Percentiles rank a stretch among this genome's conserved stretches.
Conservation (phyloP, 352 stramenopile species). For the Globisporangium radiosum region DNA sequence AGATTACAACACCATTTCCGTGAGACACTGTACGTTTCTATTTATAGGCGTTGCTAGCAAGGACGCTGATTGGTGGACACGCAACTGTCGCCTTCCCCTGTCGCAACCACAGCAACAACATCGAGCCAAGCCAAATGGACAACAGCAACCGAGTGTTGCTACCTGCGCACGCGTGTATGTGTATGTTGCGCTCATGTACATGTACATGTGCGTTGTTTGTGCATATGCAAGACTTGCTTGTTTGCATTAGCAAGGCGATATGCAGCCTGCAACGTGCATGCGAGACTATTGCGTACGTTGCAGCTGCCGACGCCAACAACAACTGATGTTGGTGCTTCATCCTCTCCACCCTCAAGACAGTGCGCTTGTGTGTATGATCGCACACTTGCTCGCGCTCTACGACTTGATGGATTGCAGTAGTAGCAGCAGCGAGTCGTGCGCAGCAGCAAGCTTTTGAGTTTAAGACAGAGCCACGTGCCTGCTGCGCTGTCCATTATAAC, state of each 20-base stretch:
- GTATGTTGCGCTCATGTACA: background rate
- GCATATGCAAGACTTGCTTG: background rate
- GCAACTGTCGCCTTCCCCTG: too few species aligned
- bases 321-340: too few species aligned
- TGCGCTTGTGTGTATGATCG: background rate
- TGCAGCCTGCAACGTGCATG: background rate
- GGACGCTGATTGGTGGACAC: too few species aligned
- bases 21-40: too few species aligned
- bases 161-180: background rate
- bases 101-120: too few species aligned
- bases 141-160: background rate
- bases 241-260: background rate
- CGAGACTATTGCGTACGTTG: background rate
- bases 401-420: background rate
- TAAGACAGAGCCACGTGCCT: constrained; percentile 14
- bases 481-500: too few species aligned
- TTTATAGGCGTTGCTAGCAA: too few species aligned
- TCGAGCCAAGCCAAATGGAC: too few species aligned
- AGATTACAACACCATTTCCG: too few species aligned
- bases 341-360: background rate
- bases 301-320: too few species aligned
- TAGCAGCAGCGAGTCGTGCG: background rate
- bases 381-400: background rate
- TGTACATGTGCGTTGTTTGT: background rate
- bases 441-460: constrained; percentile 13